Evolutionary conservation across 345 rosid species (phyloP).

Genomic region (Citrus trifoliata): DNA sequence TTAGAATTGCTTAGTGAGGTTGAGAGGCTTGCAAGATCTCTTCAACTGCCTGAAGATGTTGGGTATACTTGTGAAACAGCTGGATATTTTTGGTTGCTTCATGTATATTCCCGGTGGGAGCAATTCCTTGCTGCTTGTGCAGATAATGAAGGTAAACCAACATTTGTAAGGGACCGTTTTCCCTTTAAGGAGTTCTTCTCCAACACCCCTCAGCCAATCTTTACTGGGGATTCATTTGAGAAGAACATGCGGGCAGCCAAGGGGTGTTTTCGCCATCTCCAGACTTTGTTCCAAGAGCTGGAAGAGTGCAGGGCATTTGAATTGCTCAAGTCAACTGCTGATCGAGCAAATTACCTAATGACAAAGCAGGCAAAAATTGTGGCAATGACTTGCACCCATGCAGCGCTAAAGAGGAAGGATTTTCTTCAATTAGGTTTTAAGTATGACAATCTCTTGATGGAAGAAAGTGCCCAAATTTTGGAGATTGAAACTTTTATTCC

Average conservation of each 20-base stretch:
- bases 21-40: constrained; percentile 94
- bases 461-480: constrained; percentile 99
- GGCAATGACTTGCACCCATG: constrained; percentile 99
- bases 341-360: constrained; percentile 97
- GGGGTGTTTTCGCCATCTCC: constrained; percentile 92
- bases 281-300: constrained; percentile 92
- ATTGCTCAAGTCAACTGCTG: constrained; percentile 98
- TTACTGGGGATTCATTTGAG: constrained; percentile 82
- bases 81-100: constrained; percentile 98
- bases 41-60: constrained; percentile 94
- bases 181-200: constrained; percentile 90
- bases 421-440: constrained; percentile 97
- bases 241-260: constrained; percentile 93
- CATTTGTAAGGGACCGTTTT: constrained; percentile 77
- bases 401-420: constrained; percentile 95
- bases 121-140: constrained; percentile 86
- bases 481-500: constrained; percentile 99
- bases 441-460: constrained; percentile 96
- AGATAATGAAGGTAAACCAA: constrained; percentile 71
- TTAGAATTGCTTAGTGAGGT: constrained; percentile 88
- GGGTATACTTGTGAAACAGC: constrained; percentile 99
- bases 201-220: constrained; percentile 75
- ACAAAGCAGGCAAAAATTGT: constrained; percentile 98
- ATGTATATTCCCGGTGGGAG: constrained; percentile 97
- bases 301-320: constrained; percentile 99